Evolutionary conservation across 495 filamentous ascomycete genomes (phyloP).

Genomic region (Tirmania nivea): DNA sequence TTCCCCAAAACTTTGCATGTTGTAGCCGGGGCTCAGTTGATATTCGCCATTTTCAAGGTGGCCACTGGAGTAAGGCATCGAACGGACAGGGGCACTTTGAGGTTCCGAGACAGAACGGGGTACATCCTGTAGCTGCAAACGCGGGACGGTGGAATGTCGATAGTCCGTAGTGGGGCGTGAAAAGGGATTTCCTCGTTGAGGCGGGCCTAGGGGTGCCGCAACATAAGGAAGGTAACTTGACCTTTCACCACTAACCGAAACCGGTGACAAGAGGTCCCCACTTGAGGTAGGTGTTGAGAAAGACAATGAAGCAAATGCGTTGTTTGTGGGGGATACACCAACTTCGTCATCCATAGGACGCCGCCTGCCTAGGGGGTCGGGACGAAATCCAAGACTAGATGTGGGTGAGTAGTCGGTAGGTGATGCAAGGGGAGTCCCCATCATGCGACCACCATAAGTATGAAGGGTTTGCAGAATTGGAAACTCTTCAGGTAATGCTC

Average conservation of each 20-base stretch:
- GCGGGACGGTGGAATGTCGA: slow-evolving; percentile 32
- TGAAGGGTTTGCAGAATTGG: slow-evolving; percentile 79
- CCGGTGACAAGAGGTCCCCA: slow-evolving; percentile 18
- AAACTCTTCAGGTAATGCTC: slow-evolving; percentile 78
- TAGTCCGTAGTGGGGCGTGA: slow-evolving; percentile 31
- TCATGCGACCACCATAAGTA: slow-evolving; percentile 36
- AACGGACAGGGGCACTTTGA: slow-evolving; percentile 34
- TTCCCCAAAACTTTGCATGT: slow-evolving; percentile 17
- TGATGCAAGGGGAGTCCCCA: slow-evolving; percentile 19
- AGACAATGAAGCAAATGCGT: slow-evolving; percentile 31
- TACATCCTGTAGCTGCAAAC: slow-evolving; percentile 37
- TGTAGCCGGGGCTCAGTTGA: slow-evolving; percentile 20
- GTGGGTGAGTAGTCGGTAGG: slow-evolving; percentile 20
- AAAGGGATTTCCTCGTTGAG: slow-evolving; percentile 19
- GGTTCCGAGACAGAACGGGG: slow-evolving; percentile 36
- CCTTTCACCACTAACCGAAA: slow-evolving; percentile 23
- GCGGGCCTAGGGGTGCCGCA: slow-evolving; percentile 11
- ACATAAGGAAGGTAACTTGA: slow-evolving; percentile 18
- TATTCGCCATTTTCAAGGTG: slow-evolving; percentile 32
- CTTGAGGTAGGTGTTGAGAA: slow-evolving; percentile 22
- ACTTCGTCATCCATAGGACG: slow-evolving; percentile 18
- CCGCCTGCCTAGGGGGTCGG: slow-evolving; percentile 13
- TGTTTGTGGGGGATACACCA: slow-evolving; percentile 22
- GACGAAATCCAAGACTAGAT: slow-evolving; percentile 12
- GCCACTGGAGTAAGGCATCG: slow-evolving; percentile 40